These are phyloP conservation scores for Crithidia bombi DNA, from an alignment of 208 protist genomes.

Conservation along the genomic window DNA sequence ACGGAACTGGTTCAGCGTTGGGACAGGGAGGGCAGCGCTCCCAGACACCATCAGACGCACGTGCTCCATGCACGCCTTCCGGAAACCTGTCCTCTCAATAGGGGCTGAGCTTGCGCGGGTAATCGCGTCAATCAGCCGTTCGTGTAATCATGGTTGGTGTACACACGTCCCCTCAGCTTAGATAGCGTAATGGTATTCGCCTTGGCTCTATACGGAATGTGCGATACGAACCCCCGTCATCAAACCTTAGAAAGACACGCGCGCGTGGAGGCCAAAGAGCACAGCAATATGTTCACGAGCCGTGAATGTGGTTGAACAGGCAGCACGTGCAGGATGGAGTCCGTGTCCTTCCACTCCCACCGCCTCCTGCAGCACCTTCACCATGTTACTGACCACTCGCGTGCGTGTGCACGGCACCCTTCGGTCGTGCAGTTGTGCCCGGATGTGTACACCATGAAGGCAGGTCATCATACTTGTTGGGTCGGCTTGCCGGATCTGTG, in stretches of 20 bases:
- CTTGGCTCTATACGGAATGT: slow-evolving; percentile 54
- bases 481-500: slow-evolving; percentile 36
- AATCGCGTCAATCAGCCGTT: too few relatives aligned
- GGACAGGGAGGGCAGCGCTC: slow-evolving; percentile 93
- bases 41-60: slow-evolving; percentile 96
- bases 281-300: slow-evolving; percentile 94
- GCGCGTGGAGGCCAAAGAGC: slow-evolving; percentile 84
- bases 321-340: slow-evolving; percentile 93
- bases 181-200: slow-evolving; percentile 93
- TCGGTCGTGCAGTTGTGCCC: slow-evolving; percentile 94
- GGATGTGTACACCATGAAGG: slow-evolving; percentile 95
- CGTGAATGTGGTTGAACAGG: slow-evolving; percentile 98
- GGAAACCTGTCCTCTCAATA: slow-evolving; percentile 59
- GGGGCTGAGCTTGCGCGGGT: too few relatives aligned
- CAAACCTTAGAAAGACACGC: slow-evolving; percentile 77
- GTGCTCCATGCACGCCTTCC: slow-evolving; percentile 33
- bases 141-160: too few relatives aligned
- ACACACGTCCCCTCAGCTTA: too few relatives aligned
- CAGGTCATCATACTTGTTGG: slow-evolving; percentile 72
- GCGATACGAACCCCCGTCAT: slow-evolving; percentile 71
- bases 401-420: slow-evolving; percentile 94
- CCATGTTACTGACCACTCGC: slow-evolving; percentile 81
- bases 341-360: slow-evolving; percentile 91
- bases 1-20: slow-evolving; percentile 89
- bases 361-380: slow-evolving; percentile 77